Conservation (phyloP, 345 rosid genomes). For the Euphorbia peplus region DNA sequence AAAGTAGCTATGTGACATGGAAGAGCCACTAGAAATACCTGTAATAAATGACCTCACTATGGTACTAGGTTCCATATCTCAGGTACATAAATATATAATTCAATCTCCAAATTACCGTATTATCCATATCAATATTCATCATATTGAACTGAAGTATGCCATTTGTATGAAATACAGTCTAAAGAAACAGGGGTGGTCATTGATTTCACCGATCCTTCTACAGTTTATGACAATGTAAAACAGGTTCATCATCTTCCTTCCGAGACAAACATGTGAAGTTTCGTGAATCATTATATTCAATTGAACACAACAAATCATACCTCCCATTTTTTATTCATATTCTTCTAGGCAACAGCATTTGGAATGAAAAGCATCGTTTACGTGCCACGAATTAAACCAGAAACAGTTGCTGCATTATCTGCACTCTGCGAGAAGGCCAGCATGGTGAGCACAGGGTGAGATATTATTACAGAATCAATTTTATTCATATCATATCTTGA, state of each 20-base stretch:
- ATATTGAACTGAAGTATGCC: not conserved
- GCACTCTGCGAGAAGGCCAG: constrained; percentile 90
- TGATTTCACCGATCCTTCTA: constrained; percentile 78
- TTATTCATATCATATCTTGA: not conserved
- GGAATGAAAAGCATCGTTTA: constrained; percentile 81
- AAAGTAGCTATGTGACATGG: constrained; percentile 72
- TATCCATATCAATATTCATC: not conserved
- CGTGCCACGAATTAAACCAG: constrained; percentile 64
- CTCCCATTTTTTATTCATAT: not conserved
- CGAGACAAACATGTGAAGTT: not conserved
- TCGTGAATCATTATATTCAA: not conserved
- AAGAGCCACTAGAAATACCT: constrained; percentile 81
- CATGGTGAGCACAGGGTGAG: constrained; percentile 99
- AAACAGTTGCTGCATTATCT: constrained; percentile 66
- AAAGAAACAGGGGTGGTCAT: constrained; percentile 81
- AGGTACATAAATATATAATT: constrained; percentile 45
- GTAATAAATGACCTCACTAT: constrained; percentile 75
- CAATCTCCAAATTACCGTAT: not conserved
- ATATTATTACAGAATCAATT: constrained; percentile 19
- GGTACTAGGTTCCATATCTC: constrained; percentile 96
- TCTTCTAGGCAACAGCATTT: constrained; percentile 69
- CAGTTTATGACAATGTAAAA: constrained; percentile 89
- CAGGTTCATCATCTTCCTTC: constrained; percentile 46
- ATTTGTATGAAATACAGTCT: constrained; percentile 45
- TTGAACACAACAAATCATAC: not conserved